Percentiles rank a stretch among this genome's conserved stretches.
These are phyloP conservation scores for Fusarium palustre DNA, from an alignment of 2,329 filamentous ascomycete species.

Conservation along the genomic window DNA sequence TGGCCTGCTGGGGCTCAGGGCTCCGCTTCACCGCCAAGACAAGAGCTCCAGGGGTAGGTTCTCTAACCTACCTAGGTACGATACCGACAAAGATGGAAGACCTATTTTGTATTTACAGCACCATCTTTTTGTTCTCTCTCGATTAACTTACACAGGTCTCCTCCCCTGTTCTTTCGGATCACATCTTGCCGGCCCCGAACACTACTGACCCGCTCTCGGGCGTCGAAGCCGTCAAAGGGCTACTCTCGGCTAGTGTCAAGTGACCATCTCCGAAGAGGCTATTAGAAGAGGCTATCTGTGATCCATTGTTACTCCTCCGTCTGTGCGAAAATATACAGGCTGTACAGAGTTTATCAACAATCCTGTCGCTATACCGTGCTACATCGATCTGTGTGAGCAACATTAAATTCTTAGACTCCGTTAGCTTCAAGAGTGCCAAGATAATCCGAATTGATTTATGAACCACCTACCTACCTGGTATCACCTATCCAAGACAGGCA, in stretches of 20 bases:
- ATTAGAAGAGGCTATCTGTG: neutral
- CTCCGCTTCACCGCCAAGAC: constrained; percentile 39
- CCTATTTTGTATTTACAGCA: neutral
- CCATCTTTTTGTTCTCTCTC: neutral
- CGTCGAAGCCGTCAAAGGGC: constrained; percentile 23
- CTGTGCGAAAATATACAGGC: neutral
- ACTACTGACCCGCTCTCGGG: constrained; percentile 33
- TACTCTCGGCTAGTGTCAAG: constrained; percentile 24
- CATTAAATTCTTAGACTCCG: neutral
- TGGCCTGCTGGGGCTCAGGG: neutral
- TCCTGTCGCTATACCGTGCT: neutral
- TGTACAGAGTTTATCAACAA: neutral
- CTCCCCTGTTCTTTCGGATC: constrained; percentile 11
- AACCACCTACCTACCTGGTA: neutral
- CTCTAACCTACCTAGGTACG: too few relatives aligned
- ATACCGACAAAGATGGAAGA: constrained; percentile 12
- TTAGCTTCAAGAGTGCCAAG: neutral
- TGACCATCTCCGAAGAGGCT: neutral
- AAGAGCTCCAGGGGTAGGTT: constrained; percentile 26
- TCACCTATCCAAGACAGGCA: neutral
- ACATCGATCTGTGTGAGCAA: neutral
- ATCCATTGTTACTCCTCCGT: neutral
- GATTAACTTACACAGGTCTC: neutral
- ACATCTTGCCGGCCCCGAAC: constrained; percentile 13
- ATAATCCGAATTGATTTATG: neutral